Evolutionary conservation across 163 green algal genomes (phyloP).

Genomic region (Smithsoniella earleae): DNA sequence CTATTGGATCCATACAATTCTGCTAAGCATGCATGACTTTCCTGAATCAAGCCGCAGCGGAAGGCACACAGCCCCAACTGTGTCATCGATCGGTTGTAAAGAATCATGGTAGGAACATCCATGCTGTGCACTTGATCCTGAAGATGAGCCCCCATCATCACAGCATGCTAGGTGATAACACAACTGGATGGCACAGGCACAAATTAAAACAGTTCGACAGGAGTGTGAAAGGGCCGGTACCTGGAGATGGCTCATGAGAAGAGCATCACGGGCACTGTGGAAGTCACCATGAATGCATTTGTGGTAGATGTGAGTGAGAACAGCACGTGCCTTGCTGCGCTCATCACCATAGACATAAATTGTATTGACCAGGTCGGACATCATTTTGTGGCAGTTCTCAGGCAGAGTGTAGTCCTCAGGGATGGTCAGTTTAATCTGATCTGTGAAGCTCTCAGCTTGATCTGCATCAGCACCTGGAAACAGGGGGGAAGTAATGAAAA

Average conservation of each 20-base stretch:
- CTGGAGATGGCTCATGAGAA: slow-evolving; percentile 97
- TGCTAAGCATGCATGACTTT: slow-evolving; percentile 77
- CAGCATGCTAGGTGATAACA: not conserved
- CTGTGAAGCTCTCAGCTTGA: slow-evolving; percentile 5
- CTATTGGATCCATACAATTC: slow-evolving; percentile 85
- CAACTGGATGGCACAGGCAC: not conserved
- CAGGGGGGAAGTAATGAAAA: no score
- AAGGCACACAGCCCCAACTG: slow-evolving; percentile 93
- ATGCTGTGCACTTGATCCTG: slow-evolving; percentile 76
- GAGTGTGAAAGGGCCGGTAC: slow-evolving; percentile 42
- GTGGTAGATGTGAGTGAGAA: slow-evolving; percentile 93
- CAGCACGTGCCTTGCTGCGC: slow-evolving; percentile 86
- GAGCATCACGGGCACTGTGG: slow-evolving; percentile 76
- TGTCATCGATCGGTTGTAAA: slow-evolving; percentile 90
- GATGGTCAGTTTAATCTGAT: slow-evolving; percentile 21
- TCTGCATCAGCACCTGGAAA: not conserved
- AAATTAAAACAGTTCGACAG: not conserved
- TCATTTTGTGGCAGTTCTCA: slow-evolving; percentile 48
- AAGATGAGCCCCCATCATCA: not conserved
- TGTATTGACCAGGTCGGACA: slow-evolving; percentile 53
- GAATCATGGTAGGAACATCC: slow-evolving; percentile 80
- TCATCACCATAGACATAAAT: slow-evolving; percentile 84
- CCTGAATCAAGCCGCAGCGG: slow-evolving; percentile 68
- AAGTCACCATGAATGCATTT: slow-evolving; percentile 85
- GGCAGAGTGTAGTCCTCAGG: slow-evolving; percentile 59